Base-by-base conservation (phyloP, 805 yeast genomes). In the Teunomyces gatunensis region DNA sequence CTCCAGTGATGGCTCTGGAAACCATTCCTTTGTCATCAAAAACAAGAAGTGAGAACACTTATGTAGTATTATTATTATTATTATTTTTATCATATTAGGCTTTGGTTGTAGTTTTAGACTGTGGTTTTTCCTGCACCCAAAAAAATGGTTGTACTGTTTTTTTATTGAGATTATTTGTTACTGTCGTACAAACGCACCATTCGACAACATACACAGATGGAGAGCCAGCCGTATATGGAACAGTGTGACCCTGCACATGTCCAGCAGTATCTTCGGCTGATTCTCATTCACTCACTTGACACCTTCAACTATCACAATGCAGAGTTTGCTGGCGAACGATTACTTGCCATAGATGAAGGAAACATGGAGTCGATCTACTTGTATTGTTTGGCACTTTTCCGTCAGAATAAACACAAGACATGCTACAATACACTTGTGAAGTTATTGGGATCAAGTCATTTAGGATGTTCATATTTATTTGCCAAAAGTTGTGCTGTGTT, bases 251-350 rank as follows among this genome's bases (percentile, higher is more conserved):
- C 52, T 27, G 45, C 54, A n/a, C 56, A 58, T 47, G 55, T 60
- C 10, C 62, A 60, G 43, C 77, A 72, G 49, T 69, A 80, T 49
- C 75, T 84, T 39, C 72, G 86, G 47, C 76, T 85, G 9, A 67
- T 78, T 2, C 74, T 86, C n/a, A 69, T 87, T 62, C 86, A 88
- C 57, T 78, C 85, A 10, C 64, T 89, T 34, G 96, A 89, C 56
- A 79, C 80, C 49, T 89, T 83, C 59, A 75, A 87, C 50, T 68
- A 79, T 39, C 68, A 73, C 11, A 86, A 91, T 23, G 97, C 98
- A 1, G 90, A 85, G 59, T 89, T 94, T 67, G 84, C 92, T 4
- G 81, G 90, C 13, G 98, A 94, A 63, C 74, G 96, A 53, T 71
- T 89, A 18, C 66, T 86, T 29, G 89, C 96, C 1, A 78, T 80